Percentiles rank a stretch among this genome's conserved stretches.
phyloP scores from a whole-genome alignment of 2,329 filamentous ascomycete species.

The Nigrograna mackinnonii region DNA sequence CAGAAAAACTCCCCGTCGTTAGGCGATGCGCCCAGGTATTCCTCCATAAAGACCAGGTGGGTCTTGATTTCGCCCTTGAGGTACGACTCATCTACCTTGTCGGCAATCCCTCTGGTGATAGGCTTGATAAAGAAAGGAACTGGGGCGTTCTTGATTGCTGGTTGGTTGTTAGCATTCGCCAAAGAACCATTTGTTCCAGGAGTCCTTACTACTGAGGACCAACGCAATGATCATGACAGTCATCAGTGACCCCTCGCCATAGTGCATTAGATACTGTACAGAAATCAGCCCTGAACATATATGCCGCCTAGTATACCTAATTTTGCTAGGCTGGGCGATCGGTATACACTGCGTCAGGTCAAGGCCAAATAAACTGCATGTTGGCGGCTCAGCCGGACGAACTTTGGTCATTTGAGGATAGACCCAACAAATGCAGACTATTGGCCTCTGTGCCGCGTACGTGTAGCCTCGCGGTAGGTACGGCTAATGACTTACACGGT shows the following conservation, averaged over 20 bases:
- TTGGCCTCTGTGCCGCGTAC: no score
- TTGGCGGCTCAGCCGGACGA: no score
- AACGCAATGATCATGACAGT: constrained; percentile 67
- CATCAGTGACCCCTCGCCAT: constrained; percentile 84
- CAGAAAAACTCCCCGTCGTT: constrained; percentile 55
- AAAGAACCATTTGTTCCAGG: background rate
- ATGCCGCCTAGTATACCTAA: no score
- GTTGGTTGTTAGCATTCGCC: constrained; percentile 9
- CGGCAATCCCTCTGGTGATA: constrained; percentile 60
- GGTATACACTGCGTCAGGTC: no score
- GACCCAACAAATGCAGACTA: no score
- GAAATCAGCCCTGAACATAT: no score
- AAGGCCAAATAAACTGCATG: no score
- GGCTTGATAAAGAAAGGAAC: constrained; percentile 73
- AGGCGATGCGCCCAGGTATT: constrained; percentile 51
- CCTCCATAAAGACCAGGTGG: constrained; percentile 56
- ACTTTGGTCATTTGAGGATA: no score
- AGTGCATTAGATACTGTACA: constrained; percentile 68
- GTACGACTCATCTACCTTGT: constrained; percentile 49
- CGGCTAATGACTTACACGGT: constrained; percentile 44
- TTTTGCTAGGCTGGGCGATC: no score
- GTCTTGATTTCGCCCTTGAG: constrained; percentile 51
- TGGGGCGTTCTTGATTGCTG: constrained; percentile 53
- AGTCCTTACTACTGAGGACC: constrained; percentile 59
- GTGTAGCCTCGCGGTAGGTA: background rate